These are phyloP conservation scores for Coemansia sp. DNA, from an alignment of 192 early-diverging fungal genomes.

Conservation along the genomic window DNA sequence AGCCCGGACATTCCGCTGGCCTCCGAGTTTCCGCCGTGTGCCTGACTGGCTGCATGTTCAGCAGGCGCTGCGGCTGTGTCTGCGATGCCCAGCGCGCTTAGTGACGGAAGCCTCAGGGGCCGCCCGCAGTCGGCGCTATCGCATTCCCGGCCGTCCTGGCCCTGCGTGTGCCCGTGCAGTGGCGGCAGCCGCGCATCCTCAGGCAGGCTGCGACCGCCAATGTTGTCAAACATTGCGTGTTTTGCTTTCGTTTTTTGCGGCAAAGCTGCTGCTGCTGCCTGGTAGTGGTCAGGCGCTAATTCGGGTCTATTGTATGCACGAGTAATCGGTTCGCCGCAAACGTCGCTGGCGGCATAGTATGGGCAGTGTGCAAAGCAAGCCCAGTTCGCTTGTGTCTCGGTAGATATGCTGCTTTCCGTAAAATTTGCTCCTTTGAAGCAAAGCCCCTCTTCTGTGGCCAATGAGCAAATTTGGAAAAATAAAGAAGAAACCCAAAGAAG, in stretches of 20 bases:
- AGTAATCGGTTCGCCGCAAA: constrained; percentile 4
- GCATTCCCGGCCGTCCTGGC: constrained; percentile 22
- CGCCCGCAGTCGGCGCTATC: constrained; percentile 30
- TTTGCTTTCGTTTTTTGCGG: no score
- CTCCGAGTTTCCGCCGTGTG: neutral
- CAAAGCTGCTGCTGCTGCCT: no score
- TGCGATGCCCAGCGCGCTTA: constrained; percentile 39
- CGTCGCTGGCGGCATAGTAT: constrained; percentile 15
- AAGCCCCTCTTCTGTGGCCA: neutral
- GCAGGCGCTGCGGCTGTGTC: constrained; percentile 3
- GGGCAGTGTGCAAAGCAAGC: constrained; percentile 8
- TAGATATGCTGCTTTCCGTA: no score
- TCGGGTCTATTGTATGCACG: constrained; percentile 3
- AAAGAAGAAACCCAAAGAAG: neutral
- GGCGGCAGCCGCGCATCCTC: constrained; percentile 26
- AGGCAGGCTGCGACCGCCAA: neutral
- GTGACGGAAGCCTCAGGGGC: constrained; percentile 42
- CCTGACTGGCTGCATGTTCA: neutral
- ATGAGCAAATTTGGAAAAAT: neutral
- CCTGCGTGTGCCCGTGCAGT: constrained; percentile 35
- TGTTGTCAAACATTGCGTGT: neutral
- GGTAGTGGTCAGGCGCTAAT: neutral
- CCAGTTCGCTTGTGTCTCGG: neutral
- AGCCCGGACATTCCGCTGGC: neutral
- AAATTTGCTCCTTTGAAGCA: neutral